phyloP scores from a whole-genome alignment of 768 basidiomycete species.

The Pilatotrama ljubarskyi region DNA sequence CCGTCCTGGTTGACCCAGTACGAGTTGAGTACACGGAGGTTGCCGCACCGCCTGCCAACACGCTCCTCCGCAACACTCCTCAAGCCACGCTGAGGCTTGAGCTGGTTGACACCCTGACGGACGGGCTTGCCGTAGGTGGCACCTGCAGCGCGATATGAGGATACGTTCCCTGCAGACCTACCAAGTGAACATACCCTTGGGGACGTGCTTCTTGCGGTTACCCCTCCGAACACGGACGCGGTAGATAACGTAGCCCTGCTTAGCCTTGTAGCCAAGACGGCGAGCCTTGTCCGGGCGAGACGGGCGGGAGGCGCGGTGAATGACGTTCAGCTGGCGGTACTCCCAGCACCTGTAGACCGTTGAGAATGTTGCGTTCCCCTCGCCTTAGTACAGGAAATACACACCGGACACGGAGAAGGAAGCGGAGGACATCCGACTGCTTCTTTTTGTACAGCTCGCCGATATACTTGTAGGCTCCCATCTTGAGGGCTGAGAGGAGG shows the following conservation, averaged over 20 bases:
- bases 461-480: conserved; percentile 96
- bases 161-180: not conserved
- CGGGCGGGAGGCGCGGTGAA: conserved; percentile 97
- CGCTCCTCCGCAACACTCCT: conserved; percentile 96
- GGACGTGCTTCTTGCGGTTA: conserved; percentile 98
- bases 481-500: conserved; percentile 49
- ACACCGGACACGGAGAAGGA: conserved; percentile 94
- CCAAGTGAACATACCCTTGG: conserved; percentile 69
- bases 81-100: conserved; percentile 95
- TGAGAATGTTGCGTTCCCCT: not conserved
- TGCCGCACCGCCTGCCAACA: conserved; percentile 94
- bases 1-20: conserved; percentile 99
- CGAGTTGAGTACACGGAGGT: conserved; percentile 94
- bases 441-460: conserved; percentile 98
- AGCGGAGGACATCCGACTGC: conserved; percentile 95
- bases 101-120: conserved; percentile 98
- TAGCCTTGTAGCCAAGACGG: conserved; percentile 98
- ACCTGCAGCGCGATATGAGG: conserved; percentile 45
- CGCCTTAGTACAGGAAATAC: too few species aligned
- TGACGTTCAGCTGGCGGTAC: conserved; percentile 96
- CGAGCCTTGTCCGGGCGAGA: conserved; percentile 99
- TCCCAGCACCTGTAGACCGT: conserved; percentile 81
- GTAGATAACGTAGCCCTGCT: conserved; percentile 99
- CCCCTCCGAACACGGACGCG: conserved; percentile 96
- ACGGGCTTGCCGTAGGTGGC: conserved; percentile 99